These are phyloP conservation scores for Penicillium sp. DNA, from an alignment of 2,329 filamentous ascomycete species.

Conservation along the genomic window DNA sequence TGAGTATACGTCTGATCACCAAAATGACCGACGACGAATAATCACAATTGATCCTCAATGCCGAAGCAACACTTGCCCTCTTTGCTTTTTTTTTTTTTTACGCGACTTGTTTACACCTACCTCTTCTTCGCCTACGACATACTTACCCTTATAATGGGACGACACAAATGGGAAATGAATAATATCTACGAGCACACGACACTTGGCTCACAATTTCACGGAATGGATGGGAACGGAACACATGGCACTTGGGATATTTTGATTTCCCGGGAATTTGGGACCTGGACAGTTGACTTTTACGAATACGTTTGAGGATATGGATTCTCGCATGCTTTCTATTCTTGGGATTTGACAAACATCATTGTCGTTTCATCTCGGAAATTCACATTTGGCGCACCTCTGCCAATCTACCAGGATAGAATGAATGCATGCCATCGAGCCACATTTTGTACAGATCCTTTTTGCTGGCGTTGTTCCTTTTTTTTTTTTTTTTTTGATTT, in stretches of 20 bases:
- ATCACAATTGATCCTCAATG: slow-evolving; percentile 1
- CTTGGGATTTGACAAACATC: background rate
- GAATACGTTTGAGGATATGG: slow-evolving; percentile 16
- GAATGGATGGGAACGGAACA: slow-evolving; percentile 15
- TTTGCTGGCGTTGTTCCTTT: background rate
- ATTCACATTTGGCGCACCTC: background rate
- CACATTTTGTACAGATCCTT: slow-evolving; percentile 3
- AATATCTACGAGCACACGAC: slow-evolving; percentile 16
- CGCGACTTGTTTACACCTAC: slow-evolving; percentile 3
- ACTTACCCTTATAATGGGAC: slow-evolving; percentile 14
- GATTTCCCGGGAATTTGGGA: slow-evolving; percentile 4
- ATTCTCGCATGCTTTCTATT: slow-evolving; percentile 5
- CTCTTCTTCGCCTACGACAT: slow-evolving; percentile 7
- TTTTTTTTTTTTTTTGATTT: background rate
- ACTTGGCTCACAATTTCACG: slow-evolving; percentile 9
- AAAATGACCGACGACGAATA: slow-evolving; percentile 44
- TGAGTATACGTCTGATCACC: slow-evolving; percentile 75
- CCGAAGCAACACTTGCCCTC: background rate
- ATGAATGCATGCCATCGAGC: background rate
- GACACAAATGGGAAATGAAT: slow-evolving; percentile 23
- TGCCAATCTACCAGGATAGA: background rate
- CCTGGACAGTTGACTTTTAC: slow-evolving; percentile 12
- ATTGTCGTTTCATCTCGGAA: background rate
- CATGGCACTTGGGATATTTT: slow-evolving; percentile 12
- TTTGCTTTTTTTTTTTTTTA: slow-evolving; percentile 10